Evolutionary conservation across 495 filamentous ascomycete genomes (phyloP).

Genomic region (Penicillium turbatum): DNA sequence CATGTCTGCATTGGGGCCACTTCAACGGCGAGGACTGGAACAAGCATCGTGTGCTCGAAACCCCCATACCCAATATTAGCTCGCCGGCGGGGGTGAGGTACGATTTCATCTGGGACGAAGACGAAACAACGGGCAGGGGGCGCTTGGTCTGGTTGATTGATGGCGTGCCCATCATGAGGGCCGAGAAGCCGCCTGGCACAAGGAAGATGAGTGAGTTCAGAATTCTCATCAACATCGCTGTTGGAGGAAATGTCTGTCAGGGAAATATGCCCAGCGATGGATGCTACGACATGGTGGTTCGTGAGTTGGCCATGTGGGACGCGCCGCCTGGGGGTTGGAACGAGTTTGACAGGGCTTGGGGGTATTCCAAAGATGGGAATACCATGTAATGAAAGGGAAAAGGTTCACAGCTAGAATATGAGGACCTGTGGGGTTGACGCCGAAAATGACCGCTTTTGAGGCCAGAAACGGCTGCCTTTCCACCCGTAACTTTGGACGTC

Average conservation of each 20-base stretch:
- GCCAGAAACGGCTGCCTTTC: no score
- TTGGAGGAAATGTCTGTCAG: conserved; percentile 31
- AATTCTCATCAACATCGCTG: conserved; percentile 29
- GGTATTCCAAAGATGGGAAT: conserved; percentile 24
- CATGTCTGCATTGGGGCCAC: conserved; percentile 30
- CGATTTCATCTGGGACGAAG: conserved; percentile 30
- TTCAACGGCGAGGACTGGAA: conserved; percentile 28
- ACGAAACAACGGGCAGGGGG: conserved; percentile 22
- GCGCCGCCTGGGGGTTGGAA: conserved; percentile 27
- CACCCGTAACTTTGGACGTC: no score
- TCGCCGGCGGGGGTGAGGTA: conserved; percentile 23
- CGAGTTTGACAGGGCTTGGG: conserved; percentile 24
- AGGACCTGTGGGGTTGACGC: no score
- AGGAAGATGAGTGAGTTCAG: conserved; percentile 30
- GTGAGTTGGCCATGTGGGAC: conserved; percentile 30
- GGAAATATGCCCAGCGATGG: conserved; percentile 27
- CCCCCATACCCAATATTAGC: conserved; percentile 25
- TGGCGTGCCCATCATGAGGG: conserved; percentile 25
- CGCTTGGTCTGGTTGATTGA: conserved; percentile 29
- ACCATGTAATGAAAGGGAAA: conserved; percentile 22
- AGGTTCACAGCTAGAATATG: no score
- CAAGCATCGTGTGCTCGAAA: conserved; percentile 30
- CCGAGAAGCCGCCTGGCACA: conserved; percentile 27
- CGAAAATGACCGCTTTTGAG: no score
- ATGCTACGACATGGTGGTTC: conserved; percentile 26